Percentiles rank a stretch among this genome's conserved stretches.
Conservation (phyloP, 768 basidiomycete genomes). For the Suillus bovinus region DNA sequence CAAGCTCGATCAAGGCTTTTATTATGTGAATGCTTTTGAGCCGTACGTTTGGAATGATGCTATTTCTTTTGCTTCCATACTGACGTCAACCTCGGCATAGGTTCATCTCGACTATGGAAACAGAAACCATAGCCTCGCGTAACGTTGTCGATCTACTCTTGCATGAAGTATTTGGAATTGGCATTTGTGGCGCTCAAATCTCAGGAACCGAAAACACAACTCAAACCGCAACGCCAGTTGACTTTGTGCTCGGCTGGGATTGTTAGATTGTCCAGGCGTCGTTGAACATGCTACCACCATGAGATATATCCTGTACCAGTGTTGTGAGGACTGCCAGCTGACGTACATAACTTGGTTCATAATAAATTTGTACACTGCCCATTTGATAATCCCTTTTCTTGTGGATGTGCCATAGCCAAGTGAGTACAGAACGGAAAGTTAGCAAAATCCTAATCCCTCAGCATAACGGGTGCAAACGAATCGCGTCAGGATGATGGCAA, state of each 20-base stretch:
- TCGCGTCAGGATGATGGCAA: background rate
- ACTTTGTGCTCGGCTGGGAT: conserved; percentile 75
- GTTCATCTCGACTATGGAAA: conserved; percentile 93
- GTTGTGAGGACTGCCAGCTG: background rate
- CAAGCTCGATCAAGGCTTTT: conserved; percentile 74
- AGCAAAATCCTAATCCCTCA: background rate
- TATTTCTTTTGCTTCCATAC: conserved; percentile 5
- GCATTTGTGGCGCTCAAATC: conserved; percentile 60
- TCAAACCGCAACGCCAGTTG: conserved; percentile 24
- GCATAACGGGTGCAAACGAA: background rate
- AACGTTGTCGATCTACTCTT: conserved; percentile 82
- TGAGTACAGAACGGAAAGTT: background rate
- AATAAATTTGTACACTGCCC: background rate
- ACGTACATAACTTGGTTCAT: background rate
- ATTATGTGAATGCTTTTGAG: conserved; percentile 93
- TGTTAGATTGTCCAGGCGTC: conserved; percentile 42
- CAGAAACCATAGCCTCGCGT: conserved; percentile 79
- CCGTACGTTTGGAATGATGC: conserved; percentile 52
- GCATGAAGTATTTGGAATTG: conserved; percentile 66
- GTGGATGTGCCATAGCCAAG: background rate
- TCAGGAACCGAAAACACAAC: conserved; percentile 25
- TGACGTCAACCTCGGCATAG: conserved; percentile 33
- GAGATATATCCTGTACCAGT: background rate
- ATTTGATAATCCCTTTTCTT: background rate
- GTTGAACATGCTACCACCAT: background rate